Conservation (phyloP, 345 rosid genomes). For the Mercurialis annua region DNA sequence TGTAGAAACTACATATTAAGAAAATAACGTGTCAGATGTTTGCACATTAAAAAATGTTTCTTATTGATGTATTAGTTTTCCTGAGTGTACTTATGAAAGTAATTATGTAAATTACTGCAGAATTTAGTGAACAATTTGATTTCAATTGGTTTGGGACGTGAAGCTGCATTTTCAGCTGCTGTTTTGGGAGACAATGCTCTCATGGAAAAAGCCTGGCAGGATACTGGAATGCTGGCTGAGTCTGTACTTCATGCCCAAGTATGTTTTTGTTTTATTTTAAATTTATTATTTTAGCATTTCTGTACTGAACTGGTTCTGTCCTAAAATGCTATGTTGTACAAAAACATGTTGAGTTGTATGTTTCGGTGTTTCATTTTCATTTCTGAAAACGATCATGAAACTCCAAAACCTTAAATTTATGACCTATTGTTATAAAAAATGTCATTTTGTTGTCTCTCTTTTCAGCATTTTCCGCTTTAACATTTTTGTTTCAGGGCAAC, state of each 20-base stretch:
- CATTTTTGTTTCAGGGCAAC: too few relatives aligned
- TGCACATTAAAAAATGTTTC: not conserved
- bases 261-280: conserved; percentile 22
- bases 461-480: too few relatives aligned
- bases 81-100: not conserved
- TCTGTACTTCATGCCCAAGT: conserved; percentile 99
- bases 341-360: too few relatives aligned
- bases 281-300: too few relatives aligned
- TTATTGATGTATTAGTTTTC: not conserved
- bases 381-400: too few relatives aligned
- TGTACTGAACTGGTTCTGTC: not conserved
- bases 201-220: conserved; percentile 99
- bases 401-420: too few relatives aligned
- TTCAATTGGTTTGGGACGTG: conserved; percentile 87
- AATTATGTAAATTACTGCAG: conserved; percentile 38
- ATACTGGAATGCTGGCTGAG: conserved; percentile 99
- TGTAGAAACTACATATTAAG: too few relatives aligned
- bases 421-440: too few relatives aligned
- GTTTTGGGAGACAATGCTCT: conserved; percentile 93
- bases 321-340: too few relatives aligned
- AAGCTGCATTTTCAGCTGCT: conserved; percentile 96
- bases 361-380: too few relatives aligned
- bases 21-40: not conserved
- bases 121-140: conserved; percentile 80
- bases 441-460: too few relatives aligned